These are phyloP conservation scores for Gracilaria caudata DNA, from an alignment of 23 red algal species.

Conservation along the genomic window DNA sequence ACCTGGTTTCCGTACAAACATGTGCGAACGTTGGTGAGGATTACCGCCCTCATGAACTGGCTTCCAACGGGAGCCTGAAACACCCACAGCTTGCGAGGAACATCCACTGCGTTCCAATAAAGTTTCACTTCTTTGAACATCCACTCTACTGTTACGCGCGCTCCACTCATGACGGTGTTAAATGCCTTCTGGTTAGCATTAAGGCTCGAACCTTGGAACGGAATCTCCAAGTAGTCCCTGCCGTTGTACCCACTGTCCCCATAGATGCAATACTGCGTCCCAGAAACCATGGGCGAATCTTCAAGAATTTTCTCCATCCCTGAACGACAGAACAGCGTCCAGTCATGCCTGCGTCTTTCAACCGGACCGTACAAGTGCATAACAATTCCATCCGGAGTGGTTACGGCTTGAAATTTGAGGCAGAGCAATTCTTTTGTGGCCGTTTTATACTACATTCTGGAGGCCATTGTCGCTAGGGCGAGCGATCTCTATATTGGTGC, in stretches of 20 bases:
- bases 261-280: conserved; percentile 25
- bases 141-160: conserved; percentile 6
- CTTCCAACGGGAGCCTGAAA: conserved; percentile 14
- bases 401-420: conserved; percentile 21
- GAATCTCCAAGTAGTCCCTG: background rate
- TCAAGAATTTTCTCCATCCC: background rate
- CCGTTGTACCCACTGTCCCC: conserved; percentile 24
- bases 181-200: conserved; percentile 1
- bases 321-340: background rate
- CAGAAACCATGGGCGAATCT: background rate
- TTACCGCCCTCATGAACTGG: background rate
- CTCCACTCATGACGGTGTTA: background rate
- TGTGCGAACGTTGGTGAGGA: background rate
- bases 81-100: conserved; percentile 1
- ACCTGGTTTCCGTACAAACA: conserved; percentile 28
- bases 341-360: background rate
- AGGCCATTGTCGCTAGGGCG: background rate
- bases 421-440: conserved; percentile 8
- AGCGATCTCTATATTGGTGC: background rate
- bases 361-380: background rate
- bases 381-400: conserved; percentile 11
- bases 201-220: conserved; percentile 12
- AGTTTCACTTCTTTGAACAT: conserved; percentile 23
- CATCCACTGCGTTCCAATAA: conserved; percentile 5
- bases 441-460: conserved; percentile 15